phyloP scores from a whole-genome alignment of 1,139 yeast genomes.

The Pichia sp. region DNA sequence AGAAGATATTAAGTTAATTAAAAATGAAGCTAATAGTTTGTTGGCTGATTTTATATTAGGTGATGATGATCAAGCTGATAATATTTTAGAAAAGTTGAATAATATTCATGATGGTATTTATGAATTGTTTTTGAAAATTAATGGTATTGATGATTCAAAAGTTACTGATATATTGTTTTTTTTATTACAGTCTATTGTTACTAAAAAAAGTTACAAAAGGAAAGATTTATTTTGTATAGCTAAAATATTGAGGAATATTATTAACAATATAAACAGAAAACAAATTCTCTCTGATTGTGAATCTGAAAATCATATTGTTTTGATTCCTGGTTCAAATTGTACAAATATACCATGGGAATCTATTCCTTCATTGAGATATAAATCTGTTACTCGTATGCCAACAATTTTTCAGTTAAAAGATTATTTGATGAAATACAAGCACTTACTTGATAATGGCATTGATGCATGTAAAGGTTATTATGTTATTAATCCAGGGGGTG shows the following conservation, averaged over 20 bases:
- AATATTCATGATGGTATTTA: conserved; percentile 26
- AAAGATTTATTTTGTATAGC: too few species aligned
- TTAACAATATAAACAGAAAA: too few species aligned
- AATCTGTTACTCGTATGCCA: conserved; percentile 72
- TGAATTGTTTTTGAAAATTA: conserved; percentile 47
- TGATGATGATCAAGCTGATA: neutral
- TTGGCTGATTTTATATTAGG: neutral
- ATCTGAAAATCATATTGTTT: conserved; percentile 49
- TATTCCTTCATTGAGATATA: conserved; percentile 44
- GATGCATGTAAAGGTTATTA: conserved; percentile 40
- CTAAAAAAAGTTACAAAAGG: too few species aligned
- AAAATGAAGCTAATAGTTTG: too few species aligned
- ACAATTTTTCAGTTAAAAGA: conserved; percentile 48
- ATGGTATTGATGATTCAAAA: conserved; percentile 33
- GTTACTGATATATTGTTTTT: conserved; percentile 63
- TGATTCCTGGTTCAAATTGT: conserved; percentile 62
- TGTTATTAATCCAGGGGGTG: conserved; percentile 78
- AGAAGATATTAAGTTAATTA: conserved; percentile 34
- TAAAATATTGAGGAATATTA: too few species aligned
- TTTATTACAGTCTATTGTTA: conserved; percentile 51
- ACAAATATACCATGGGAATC: conserved; percentile 87
- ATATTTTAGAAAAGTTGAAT: conserved; percentile 16
- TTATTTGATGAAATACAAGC: conserved; percentile 31
- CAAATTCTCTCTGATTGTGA: too few species aligned
- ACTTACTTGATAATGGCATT: conserved; percentile 20